phyloP scores from a whole-genome alignment of 768 basidiomycete species.

The Mycena indigotica region DNA sequence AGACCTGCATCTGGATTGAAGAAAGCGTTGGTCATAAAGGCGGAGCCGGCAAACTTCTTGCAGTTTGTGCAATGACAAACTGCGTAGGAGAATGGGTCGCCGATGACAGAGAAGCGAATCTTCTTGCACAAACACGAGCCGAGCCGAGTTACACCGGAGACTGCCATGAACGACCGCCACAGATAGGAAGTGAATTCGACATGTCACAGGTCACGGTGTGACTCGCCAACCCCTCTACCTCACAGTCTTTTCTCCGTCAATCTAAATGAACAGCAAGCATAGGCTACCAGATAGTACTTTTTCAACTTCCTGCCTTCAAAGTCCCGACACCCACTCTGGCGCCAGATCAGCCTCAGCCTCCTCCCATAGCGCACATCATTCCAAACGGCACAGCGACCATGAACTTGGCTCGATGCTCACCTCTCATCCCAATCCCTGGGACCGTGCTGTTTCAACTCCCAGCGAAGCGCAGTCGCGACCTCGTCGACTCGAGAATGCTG shows the following conservation, averaged over 20 bases:
- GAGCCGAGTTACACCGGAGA: not conserved
- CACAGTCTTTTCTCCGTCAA: not conserved
- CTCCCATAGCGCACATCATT: constrained; percentile 23
- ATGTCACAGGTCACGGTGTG: not conserved
- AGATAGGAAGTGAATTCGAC: not conserved
- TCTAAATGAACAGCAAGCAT: not conserved
- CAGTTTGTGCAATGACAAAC: constrained; percentile 30
- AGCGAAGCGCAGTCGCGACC: not conserved
- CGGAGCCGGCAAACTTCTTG: constrained; percentile 29
- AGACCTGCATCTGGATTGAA: constrained; percentile 27
- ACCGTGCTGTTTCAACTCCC: constrained; percentile 6
- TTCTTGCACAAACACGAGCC: constrained; percentile 19
- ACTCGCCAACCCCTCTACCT: not conserved
- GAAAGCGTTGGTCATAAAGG: constrained; percentile 30
- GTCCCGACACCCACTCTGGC: not conserved
- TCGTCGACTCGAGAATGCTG: constrained; percentile 14
- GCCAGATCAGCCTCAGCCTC: not conserved
- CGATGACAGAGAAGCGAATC: constrained; percentile 13
- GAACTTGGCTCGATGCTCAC: not conserved
- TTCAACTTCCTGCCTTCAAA: not conserved
- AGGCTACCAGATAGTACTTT: not conserved
- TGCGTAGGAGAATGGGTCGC: constrained; percentile 21
- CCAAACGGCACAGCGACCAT: constrained; percentile 19
- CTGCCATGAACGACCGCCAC: not conserved
- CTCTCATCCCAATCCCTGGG: not conserved